Conservation (phyloP, 1,284 basidiomycete species). For the Fomitopsis schrenkii region DNA sequence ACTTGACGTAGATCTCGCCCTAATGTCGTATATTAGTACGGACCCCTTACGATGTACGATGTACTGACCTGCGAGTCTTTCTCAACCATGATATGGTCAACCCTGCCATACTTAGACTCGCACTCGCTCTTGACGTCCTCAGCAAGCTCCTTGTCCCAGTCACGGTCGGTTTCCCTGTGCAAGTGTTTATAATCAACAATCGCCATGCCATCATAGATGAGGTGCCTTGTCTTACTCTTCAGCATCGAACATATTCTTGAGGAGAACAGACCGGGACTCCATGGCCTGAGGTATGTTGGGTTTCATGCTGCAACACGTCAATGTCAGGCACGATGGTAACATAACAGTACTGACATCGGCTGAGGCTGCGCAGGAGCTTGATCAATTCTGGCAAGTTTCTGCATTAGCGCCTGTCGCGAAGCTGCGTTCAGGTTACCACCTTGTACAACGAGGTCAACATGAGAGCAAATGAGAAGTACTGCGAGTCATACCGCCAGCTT, state of each 20-base stretch:
- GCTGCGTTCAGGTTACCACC: slow-evolving; percentile 93
- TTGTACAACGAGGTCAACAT: slow-evolving; percentile 22
- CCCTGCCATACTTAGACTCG: slow-evolving; percentile 85
- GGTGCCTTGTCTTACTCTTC: slow-evolving; percentile 66
- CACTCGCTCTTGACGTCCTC: slow-evolving; percentile 97
- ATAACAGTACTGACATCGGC: slow-evolving; percentile 47
- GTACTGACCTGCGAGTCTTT: slow-evolving; percentile 82
- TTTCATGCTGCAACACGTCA: slow-evolving; percentile 40
- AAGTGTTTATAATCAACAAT: slow-evolving; percentile 4
- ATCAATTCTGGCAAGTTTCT: slow-evolving; percentile 95
- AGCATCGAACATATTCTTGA: slow-evolving; percentile 97
- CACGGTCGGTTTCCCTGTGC: slow-evolving; percentile 84
- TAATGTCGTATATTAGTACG: slow-evolving; percentile 29
- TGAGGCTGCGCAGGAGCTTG: slow-evolving; percentile 51
- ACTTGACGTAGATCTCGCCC: slow-evolving; percentile 98
- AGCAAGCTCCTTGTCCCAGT: slow-evolving; percentile 95
- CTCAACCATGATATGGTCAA: slow-evolving; percentile 88
- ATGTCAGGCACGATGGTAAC: neutral
- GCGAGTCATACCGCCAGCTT: slow-evolving; percentile 62
- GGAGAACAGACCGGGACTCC: slow-evolving; percentile 80
- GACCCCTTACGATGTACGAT: neutral
- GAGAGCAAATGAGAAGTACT: neutral
- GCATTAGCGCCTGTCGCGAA: slow-evolving; percentile 96
- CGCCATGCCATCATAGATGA: neutral
- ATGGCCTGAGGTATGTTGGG: slow-evolving; percentile 73